These are phyloP conservation scores for Oleoguttula mirabilis DNA, from an alignment of 495 filamentous ascomycete species.

Conservation along the genomic window DNA sequence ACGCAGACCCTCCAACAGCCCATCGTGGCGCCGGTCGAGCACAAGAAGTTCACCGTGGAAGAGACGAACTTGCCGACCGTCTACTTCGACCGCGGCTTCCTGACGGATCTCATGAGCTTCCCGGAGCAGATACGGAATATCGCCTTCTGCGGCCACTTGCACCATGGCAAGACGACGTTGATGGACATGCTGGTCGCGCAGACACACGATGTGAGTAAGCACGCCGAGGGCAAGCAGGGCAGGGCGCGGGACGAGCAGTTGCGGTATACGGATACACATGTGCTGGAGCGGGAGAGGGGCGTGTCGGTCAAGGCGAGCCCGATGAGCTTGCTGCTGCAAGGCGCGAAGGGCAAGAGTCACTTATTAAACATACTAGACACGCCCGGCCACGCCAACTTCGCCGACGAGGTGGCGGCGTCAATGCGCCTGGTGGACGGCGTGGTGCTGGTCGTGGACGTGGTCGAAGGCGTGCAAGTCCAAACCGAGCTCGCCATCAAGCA, in stretches of 20 bases:
- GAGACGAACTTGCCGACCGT: constrained; percentile 85
- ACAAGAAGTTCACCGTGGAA: constrained; percentile 91
- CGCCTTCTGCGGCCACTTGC: constrained; percentile 80
- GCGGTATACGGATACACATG: constrained; percentile 84
- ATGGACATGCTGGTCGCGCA: constrained; percentile 97
- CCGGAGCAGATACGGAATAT: constrained; percentile 90
- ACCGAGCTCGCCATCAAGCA: constrained; percentile 96
- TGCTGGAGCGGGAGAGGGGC: constrained; percentile 78
- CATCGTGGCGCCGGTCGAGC: constrained; percentile 82
- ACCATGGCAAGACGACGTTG: constrained; percentile 95
- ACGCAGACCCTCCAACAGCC: constrained; percentile 82
- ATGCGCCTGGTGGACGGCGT: constrained; percentile 83
- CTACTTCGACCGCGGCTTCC: constrained; percentile 74
- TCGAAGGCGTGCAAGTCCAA: constrained; percentile 95
- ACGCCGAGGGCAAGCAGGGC: constrained; percentile 61
- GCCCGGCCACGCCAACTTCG: constrained; percentile 95
- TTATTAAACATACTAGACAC: constrained; percentile 92
- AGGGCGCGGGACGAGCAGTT: constrained; percentile 80
- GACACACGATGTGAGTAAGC: constrained; percentile 54
- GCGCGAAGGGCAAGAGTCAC: constrained; percentile 87
- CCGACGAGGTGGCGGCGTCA: constrained; percentile 85
- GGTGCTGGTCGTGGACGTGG: constrained; percentile 86
- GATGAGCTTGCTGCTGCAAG: constrained; percentile 84
- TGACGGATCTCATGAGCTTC: constrained; percentile 93
- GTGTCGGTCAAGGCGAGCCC: constrained; percentile 89